Conservation (phyloP, 805 yeast genomes). For the Kazachstania kunashirensis region DNA sequence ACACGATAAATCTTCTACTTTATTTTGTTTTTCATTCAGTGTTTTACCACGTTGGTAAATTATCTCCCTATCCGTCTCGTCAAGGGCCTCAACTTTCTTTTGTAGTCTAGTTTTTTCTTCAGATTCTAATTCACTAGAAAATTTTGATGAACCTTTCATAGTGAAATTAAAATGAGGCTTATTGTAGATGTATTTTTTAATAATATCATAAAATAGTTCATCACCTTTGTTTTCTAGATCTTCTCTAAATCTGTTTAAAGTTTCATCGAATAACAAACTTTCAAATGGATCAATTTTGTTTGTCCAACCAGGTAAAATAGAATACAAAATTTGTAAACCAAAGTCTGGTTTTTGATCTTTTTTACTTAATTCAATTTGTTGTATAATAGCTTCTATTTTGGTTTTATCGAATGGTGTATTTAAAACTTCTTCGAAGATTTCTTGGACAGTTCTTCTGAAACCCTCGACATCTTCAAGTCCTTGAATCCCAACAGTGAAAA, state of each 20-base stretch:
- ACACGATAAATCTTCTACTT: slow-evolving; percentile 61
- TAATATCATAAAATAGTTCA: slow-evolving; percentile 47
- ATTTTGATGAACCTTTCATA: slow-evolving; percentile 61
- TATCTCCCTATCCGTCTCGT: slow-evolving; percentile 45
- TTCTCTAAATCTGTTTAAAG: slow-evolving; percentile 47
- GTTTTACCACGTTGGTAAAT: slow-evolving; percentile 52
- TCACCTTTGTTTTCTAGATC: slow-evolving; percentile 50
- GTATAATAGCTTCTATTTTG: slow-evolving; percentile 76
- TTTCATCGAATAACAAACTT: slow-evolving; percentile 52
- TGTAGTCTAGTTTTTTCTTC: slow-evolving; percentile 52
- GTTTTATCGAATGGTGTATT: slow-evolving; percentile 40
- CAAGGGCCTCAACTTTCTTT: slow-evolving; percentile 34
- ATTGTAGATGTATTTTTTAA: slow-evolving; percentile 42
- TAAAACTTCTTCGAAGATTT: slow-evolving; percentile 37
- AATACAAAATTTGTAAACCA: slow-evolving; percentile 68
- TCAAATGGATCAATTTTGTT: slow-evolving; percentile 72
- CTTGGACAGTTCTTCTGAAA: slow-evolving; percentile 40
- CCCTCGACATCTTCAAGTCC: slow-evolving; percentile 48
- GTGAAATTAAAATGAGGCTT: slow-evolving; percentile 59
- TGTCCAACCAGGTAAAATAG: slow-evolving; percentile 78
- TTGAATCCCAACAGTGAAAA: slow-evolving; percentile 79
- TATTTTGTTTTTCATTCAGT: slow-evolving; percentile 54
- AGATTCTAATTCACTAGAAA: slow-evolving; percentile 38
- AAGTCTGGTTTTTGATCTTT: slow-evolving; percentile 85
- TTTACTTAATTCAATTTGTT: slow-evolving; percentile 74